phyloP scores from a whole-genome alignment of 2,329 filamentous ascomycete species.

The Monilinia fructicola region DNA sequence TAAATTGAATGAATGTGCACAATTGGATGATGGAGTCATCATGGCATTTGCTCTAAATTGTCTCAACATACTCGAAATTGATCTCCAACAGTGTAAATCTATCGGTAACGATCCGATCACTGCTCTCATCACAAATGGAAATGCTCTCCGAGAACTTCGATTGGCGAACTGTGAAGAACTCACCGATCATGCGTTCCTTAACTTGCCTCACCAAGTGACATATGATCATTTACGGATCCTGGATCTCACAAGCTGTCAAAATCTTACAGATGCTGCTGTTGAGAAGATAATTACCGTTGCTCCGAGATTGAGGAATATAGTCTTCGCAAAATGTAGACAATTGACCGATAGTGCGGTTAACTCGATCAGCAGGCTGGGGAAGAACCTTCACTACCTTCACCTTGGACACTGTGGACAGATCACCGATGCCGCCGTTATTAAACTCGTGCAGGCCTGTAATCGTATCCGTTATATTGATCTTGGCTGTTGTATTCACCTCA shows the following conservation, averaged over 20 bases:
- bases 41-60: conserved; percentile 85
- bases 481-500: conserved; percentile 88
- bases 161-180: conserved; percentile 83
- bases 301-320: conserved; percentile 85
- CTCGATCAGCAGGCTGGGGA: conserved; percentile 84
- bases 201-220: conserved; percentile 63
- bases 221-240: conserved; percentile 92
- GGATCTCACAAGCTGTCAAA: conserved; percentile 84
- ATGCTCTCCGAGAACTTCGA: conserved; percentile 84
- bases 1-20: conserved; percentile 90
- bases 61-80: conserved; percentile 92
- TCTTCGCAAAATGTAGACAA: conserved; percentile 89
- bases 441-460: conserved; percentile 81
- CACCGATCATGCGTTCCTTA: conserved; percentile 83
- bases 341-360: conserved; percentile 87
- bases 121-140: conserved; percentile 72
- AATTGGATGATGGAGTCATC: conserved; percentile 79
- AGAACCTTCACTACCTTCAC: conserved; percentile 96
- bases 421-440: conserved; percentile 83
- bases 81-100: conserved; percentile 79
- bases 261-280: conserved; percentile 82
- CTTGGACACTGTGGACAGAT: conserved; percentile 90
- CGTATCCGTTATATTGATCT: conserved; percentile 96
- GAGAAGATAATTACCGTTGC: conserved; percentile 84
- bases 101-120: conserved; percentile 84